Percentiles rank a stretch among this genome's conserved stretches.
Conservation (phyloP, 2,329 filamentous ascomycete genomes). For the Fusarium devonianum region DNA sequence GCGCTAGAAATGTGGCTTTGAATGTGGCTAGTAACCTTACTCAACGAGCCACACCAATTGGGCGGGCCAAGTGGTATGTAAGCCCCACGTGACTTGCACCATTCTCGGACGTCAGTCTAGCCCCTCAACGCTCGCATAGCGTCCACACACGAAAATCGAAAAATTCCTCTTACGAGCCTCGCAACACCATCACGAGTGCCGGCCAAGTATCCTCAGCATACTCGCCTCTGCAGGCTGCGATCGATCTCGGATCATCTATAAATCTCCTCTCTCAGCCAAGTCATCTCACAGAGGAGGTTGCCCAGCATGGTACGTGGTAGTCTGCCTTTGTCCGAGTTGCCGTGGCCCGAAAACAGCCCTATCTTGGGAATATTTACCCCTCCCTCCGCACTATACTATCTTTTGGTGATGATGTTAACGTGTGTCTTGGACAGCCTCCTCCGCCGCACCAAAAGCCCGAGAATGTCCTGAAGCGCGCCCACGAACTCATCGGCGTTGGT, state of each 20-base stretch:
- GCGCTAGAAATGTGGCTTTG: slow-evolving; percentile 25
- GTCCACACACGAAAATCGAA: slow-evolving; percentile 57
- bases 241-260: slow-evolving; percentile 47
- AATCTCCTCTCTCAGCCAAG: slow-evolving; percentile 50
- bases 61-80: slow-evolving; percentile 38
- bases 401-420: slow-evolving; percentile 41
- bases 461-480: slow-evolving; percentile 97
- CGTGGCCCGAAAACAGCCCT: slow-evolving; percentile 20
- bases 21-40: slow-evolving; percentile 19
- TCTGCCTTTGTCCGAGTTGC: slow-evolving; percentile 24
- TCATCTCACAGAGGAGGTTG: slow-evolving; percentile 57
- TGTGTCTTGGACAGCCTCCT: slow-evolving; percentile 71
- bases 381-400: slow-evolving; percentile 39
- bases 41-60: slow-evolving; percentile 27
- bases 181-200: slow-evolving; percentile 51
- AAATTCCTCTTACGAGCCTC: slow-evolving; percentile 50
- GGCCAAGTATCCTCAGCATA: slow-evolving; percentile 47
- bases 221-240: slow-evolving; percentile 48
- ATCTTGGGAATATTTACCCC: slow-evolving; percentile 37
- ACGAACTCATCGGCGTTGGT: slow-evolving; percentile 98
- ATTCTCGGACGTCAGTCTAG: slow-evolving; percentile 39
- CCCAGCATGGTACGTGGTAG: slow-evolving; percentile 58
- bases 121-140: slow-evolving; percentile 53
- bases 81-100: slow-evolving; percentile 46
- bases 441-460: slow-evolving; percentile 97